Evolutionary conservation across 805 yeast genomes (phyloP).

Genomic region (Candida taoyuanica): DNA sequence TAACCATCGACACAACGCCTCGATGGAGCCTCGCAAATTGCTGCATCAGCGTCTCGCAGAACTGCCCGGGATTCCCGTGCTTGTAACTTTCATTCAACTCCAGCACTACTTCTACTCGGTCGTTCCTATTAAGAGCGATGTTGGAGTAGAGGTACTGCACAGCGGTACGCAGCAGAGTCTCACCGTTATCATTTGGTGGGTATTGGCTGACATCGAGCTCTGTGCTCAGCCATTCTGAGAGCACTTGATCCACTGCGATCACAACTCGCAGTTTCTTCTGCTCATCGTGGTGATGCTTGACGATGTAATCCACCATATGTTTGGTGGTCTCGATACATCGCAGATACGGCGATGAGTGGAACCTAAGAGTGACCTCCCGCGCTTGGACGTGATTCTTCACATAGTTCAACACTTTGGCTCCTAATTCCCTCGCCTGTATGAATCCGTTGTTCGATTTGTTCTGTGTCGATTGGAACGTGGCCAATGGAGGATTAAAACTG

Average conservation of each 20-base stretch:
- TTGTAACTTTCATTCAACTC: slow-evolving; percentile 32
- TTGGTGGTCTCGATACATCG: slow-evolving; percentile 39
- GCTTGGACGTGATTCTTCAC: slow-evolving; percentile 17
- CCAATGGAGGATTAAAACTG: slow-evolving; percentile 25
- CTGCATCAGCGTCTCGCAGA: slow-evolving; percentile 35
- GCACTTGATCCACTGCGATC: slow-evolving; percentile 37
- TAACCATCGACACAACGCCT: slow-evolving; percentile 32
- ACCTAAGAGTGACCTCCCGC: slow-evolving; percentile 14
- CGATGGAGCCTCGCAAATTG: slow-evolving; percentile 34
- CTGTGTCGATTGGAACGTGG: slow-evolving; percentile 24
- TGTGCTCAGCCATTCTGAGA: slow-evolving; percentile 41
- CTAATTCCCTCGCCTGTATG: slow-evolving; percentile 24
- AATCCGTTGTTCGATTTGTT: slow-evolving; percentile 28
- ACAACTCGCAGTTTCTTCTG: slow-evolving; percentile 16
- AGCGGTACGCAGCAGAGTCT: slow-evolving; percentile 34
- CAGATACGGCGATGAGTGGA: slow-evolving; percentile 41
- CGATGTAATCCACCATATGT: slow-evolving; percentile 21
- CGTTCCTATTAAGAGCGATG: slow-evolving; percentile 18
- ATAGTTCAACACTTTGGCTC: slow-evolving; percentile 21
- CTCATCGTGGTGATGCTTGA: slow-evolving; percentile 15
- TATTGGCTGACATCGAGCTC: slow-evolving; percentile 34
- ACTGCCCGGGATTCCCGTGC: slow-evolving; percentile 40
- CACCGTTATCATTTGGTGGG: slow-evolving; percentile 45
- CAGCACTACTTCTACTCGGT: slow-evolving; percentile 26
- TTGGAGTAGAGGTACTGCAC: slow-evolving; percentile 33